Evolutionary conservation across 1,284 basidiomycete species (phyloP).

Genomic region (Meripilus lineatus): DNA sequence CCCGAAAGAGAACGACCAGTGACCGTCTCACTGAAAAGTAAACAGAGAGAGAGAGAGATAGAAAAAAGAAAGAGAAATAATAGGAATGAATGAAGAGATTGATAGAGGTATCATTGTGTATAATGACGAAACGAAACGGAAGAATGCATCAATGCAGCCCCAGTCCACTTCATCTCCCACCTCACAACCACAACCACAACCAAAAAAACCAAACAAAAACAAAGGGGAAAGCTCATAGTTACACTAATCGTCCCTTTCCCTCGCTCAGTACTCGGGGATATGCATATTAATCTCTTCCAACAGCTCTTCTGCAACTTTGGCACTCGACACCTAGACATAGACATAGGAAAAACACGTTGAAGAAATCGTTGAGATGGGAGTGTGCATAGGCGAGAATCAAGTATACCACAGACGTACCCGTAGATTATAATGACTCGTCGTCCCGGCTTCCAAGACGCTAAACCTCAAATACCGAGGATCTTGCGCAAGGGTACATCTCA

Average conservation of each 20-base stretch:
- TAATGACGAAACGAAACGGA: too few relatives aligned
- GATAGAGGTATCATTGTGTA: too few relatives aligned
- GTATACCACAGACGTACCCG: constrained; percentile 47
- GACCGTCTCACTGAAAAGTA: too few relatives aligned
- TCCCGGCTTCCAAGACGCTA: constrained; percentile 67
- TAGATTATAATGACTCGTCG: constrained; percentile 69
- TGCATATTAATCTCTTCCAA: constrained; percentile 31
- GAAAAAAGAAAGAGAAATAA: too few relatives aligned
- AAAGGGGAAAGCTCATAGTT: too few relatives aligned
- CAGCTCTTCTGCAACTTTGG: constrained; percentile 30
- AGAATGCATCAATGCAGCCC: too few relatives aligned
- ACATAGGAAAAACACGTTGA: background rate
- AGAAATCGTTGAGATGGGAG: background rate
- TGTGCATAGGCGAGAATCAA: background rate
- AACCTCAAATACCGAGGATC: constrained; percentile 79
- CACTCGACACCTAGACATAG: constrained; percentile 26
- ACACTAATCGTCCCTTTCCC: too few relatives aligned
- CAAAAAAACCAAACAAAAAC: too few relatives aligned
- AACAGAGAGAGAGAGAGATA: too few relatives aligned
- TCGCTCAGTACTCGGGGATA: constrained; percentile 24
- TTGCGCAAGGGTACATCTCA: constrained; percentile 75
- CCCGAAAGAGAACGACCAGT: too few relatives aligned
- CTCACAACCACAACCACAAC: background rate
- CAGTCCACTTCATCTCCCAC: too few relatives aligned
- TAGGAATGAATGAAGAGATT: too few relatives aligned